Evolutionary conservation across 164 flowering plant genomes (phyloP), one percentile per base, ranked within the genome.

Genomic region (Brasenia schreberi): DNA sequence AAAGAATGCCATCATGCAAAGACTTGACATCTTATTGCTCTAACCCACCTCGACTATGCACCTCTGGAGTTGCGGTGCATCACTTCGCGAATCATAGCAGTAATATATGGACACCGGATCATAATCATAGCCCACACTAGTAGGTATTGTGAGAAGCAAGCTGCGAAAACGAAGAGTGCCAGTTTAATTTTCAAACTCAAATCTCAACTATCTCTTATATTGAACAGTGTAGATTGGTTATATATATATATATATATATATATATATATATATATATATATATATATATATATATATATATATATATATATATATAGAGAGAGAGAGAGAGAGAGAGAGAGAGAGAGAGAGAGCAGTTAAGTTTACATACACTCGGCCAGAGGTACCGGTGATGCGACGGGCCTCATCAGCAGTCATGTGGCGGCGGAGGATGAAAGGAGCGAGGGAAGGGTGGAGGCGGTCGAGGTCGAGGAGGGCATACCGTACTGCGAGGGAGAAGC

Each of bases 51-150:
- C 91, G 52, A 96, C 97, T 68, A 93, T 93, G 80, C 98, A 93
- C 69, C 80, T 88, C 71, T 70, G 82, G 79, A 90, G 74, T 16
- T 10, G 63, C 64, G 10, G 16, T 12, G 14, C 42, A 43, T 64
- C 52, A 33, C 82, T 84, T 61, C 80, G 85, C 6, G 66, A 6
- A 18, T 87, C 86, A 67, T 87, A 90, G 79, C 98, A 93, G 64
- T 87, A 93, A 70, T 93, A 93, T 72, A 90, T 65, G 71, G 89
- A 90, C 77, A 93, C 69, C 61, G 98, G 98, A 69, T 93, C 90
- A 66, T 93, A 96, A 43, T 81, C 94, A 66, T 93, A 93, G 61
- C 97, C 98, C 64, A 88, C 94, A 63, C 96, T 90, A n/a, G 89
- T 82, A 70, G 96, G 97, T 62, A 90, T 85, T 19, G 98, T 93